phyloP scores from a whole-genome alignment of 2,329 filamentous ascomycete genomes.

The Monosporascus sp. region DNA sequence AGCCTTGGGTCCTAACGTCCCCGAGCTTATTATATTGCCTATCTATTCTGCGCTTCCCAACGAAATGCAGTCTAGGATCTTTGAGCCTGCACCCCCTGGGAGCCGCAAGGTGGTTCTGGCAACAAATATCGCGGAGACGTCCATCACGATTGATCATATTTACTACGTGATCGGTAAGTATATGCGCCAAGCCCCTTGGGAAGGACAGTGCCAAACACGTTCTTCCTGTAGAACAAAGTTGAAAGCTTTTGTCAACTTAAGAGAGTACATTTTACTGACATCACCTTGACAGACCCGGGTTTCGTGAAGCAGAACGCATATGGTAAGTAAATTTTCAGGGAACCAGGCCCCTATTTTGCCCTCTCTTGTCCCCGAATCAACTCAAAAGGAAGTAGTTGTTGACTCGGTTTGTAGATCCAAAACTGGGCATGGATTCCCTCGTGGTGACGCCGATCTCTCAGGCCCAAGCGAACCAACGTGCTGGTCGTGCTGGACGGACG shows the following conservation, averaged over 20 bases:
- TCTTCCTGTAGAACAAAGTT: too few species aligned
- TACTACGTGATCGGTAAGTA: constrained; percentile 71
- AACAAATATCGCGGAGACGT: constrained; percentile 97
- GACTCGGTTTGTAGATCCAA: constrained; percentile 55
- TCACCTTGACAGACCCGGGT: constrained; percentile 60
- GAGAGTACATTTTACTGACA: neutral
- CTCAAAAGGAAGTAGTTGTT: neutral
- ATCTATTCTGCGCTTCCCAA: constrained; percentile 93
- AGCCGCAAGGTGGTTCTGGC: constrained; percentile 93
- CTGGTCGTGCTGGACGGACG: constrained; percentile 87
- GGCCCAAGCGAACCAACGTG: constrained; percentile 90
- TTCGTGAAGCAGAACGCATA: constrained; percentile 98
- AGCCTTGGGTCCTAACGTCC: constrained; percentile 80
- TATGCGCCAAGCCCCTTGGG: neutral
- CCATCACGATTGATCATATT: constrained; percentile 95
- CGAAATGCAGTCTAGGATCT: constrained; percentile 91
- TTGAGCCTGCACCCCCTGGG: constrained; percentile 84
- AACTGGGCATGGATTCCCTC: constrained; percentile 94
- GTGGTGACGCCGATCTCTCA: constrained; percentile 96
- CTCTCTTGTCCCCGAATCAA: too few species aligned
- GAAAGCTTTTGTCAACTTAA: neutral
- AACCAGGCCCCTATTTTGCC: neutral
- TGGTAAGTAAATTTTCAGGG: constrained; percentile 3
- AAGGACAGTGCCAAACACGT: too few species aligned
- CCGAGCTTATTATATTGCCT: constrained; percentile 85